phyloP scores from a whole-genome alignment of 176 grass and related monocot species.

The Cenchrus purpureus region DNA sequence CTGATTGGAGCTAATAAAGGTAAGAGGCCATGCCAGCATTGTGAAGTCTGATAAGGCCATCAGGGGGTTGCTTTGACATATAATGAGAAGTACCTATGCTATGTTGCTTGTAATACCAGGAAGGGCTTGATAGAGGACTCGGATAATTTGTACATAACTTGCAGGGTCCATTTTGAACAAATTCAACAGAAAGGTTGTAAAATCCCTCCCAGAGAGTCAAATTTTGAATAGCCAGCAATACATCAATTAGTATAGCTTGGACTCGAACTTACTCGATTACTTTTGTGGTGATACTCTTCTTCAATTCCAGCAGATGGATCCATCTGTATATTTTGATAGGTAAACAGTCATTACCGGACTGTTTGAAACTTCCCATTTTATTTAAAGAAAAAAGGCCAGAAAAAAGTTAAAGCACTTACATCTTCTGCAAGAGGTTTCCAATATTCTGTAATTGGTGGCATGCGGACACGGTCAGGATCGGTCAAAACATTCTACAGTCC shows the following conservation, averaged over 20 bases:
- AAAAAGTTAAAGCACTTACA: conserved; percentile 52
- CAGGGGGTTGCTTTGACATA: not conserved
- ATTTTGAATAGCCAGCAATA: not conserved
- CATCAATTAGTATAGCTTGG: not conserved
- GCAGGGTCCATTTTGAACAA: not conserved
- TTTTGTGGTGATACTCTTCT: conserved; percentile 93
- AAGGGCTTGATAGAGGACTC: not conserved
- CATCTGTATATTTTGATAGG: conserved; percentile 68
- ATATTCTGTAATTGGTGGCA: conserved; percentile 86
- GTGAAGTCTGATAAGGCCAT: not conserved
- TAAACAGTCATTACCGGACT: conserved; percentile 16
- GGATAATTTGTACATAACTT: not conserved
- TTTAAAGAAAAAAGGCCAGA: not conserved
- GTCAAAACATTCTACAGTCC: conserved; percentile 83
- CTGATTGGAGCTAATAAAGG: not conserved
- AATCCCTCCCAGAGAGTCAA: not conserved
- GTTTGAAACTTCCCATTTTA: not conserved
- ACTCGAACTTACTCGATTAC: conserved; percentile 79
- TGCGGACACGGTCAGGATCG: conserved; percentile 63
- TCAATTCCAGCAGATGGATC: conserved; percentile 90
- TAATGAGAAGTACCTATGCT: not conserved
- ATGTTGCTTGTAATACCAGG: not conserved
- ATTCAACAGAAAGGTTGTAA: not conserved
- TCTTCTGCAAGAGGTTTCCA: conserved; percentile 97
- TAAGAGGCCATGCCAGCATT: not conserved